Evolutionary conservation across 805 yeast species (phyloP).

Genomic region (Yamadazyma endophytica): DNA sequence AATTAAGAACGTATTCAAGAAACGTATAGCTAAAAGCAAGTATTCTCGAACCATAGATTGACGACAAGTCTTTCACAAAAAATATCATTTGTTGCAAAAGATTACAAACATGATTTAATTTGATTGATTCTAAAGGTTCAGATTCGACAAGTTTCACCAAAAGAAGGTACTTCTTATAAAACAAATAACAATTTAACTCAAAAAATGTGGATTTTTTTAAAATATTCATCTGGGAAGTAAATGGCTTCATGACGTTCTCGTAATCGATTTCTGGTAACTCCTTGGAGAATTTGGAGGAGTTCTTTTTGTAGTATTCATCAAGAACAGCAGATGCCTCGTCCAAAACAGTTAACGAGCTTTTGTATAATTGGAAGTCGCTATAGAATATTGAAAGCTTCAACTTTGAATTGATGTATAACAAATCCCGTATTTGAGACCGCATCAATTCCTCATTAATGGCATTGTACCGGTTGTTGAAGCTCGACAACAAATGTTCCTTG

Average conservation of each 20-base stretch:
- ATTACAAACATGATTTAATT: slow-evolving; percentile 37
- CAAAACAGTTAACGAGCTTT: slow-evolving; percentile 6
- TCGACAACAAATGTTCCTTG: slow-evolving; percentile 7
- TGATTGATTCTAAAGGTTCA: slow-evolving; percentile 36
- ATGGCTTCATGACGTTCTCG: slow-evolving; percentile 1
- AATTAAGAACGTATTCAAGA: slow-evolving; percentile 6
- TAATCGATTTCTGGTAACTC: slow-evolving; percentile 7
- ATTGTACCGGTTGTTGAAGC: slow-evolving; percentile 41
- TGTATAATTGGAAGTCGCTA: slow-evolving; percentile 6
- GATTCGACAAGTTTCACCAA: slow-evolving; percentile 32
- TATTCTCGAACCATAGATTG: slow-evolving; percentile 2
- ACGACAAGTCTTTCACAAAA: slow-evolving; percentile 36
- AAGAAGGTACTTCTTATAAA: slow-evolving; percentile 31
- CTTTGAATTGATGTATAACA: slow-evolving; percentile 5
- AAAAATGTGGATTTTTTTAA: slow-evolving; percentile 17
- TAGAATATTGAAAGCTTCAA: slow-evolving; percentile 4
- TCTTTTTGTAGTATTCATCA: slow-evolving; percentile 1
- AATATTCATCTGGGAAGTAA: slow-evolving; percentile 2
- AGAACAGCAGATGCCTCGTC: slow-evolving; percentile 3
- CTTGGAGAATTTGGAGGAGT: slow-evolving; percentile 1
- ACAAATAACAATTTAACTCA: slow-evolving; percentile 26
- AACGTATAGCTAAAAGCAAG: slow-evolving; percentile 6
- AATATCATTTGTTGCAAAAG: slow-evolving; percentile 31
- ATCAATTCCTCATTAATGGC: slow-evolving; percentile 16
- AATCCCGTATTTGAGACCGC: slow-evolving; percentile 3